phyloP scores from a whole-genome alignment of 495 filamentous ascomycete species.

The Penicillium crystallinum region DNA sequence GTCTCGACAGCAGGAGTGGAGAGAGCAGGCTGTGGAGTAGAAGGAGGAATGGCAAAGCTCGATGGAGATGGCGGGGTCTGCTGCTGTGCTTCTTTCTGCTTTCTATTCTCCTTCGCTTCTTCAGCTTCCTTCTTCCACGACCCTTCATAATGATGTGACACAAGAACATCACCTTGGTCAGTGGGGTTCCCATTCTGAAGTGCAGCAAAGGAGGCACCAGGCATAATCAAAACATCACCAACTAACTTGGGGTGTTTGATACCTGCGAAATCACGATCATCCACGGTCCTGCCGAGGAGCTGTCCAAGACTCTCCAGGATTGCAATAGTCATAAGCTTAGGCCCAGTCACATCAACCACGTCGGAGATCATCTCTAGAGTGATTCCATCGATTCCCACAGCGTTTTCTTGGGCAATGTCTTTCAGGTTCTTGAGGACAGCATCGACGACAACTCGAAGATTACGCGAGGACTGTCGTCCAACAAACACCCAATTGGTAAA shows the following conservation, averaged over 20 bases:
- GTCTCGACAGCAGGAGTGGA: too few species aligned
- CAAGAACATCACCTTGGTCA: constrained; percentile 26
- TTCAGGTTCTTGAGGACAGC: constrained; percentile 27
- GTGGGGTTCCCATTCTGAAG: constrained; percentile 23
- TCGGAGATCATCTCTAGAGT: constrained; percentile 27
- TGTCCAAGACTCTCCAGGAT: constrained; percentile 29
- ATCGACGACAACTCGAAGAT: constrained; percentile 31
- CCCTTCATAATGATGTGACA: constrained; percentile 32
- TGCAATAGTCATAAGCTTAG: constrained; percentile 33
- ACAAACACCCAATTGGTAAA: constrained; percentile 41
- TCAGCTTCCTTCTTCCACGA: constrained; percentile 27
- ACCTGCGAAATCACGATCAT: constrained; percentile 21
- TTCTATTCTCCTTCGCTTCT: constrained; percentile 14
- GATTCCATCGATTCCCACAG: constrained; percentile 22
- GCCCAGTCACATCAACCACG: constrained; percentile 39
- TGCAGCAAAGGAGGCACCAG: constrained; percentile 37
- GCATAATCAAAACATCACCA: constrained; percentile 38
- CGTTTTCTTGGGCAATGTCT: constrained; percentile 20
- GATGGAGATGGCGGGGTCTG: background rate
- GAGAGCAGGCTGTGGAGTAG: background rate
- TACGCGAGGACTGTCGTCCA: constrained; percentile 24
- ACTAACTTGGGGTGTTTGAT: constrained; percentile 31
- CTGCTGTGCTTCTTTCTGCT: constrained; percentile 7
- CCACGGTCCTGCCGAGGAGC: constrained; percentile 16
- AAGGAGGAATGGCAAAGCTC: background rate